Percentiles rank a stretch among this genome's conserved stretches.
Evolutionary conservation across 2,329 filamentous ascomycete genomes (phyloP).

Genomic region (Aspergillus uvarum): DNA sequence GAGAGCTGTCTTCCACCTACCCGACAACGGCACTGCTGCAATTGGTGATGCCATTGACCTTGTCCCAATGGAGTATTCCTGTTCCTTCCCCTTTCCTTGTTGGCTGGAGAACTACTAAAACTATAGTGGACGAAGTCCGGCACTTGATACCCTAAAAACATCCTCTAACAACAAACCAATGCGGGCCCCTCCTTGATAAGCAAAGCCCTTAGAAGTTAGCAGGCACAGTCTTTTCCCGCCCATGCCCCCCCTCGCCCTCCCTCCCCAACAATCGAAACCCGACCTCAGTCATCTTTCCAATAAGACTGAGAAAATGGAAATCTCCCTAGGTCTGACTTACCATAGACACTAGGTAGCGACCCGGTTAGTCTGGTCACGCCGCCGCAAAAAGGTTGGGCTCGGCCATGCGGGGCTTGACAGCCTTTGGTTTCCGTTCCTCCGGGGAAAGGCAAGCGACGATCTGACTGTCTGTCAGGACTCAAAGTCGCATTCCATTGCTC

Average conservation of each 20-base stretch:
- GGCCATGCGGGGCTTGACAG: constrained; percentile 35
- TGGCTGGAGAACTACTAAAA: not conserved
- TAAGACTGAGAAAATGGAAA: not conserved
- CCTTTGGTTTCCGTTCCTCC: constrained; percentile 36
- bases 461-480: not conserved
- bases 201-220: not conserved
- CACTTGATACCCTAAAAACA: not conserved
- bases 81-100: not conserved
- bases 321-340: not conserved
- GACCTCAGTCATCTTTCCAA: not conserved
- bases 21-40: not conserved
- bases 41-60: not conserved
- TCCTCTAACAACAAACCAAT: not conserved
- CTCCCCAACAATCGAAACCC: not conserved
- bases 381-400: constrained; percentile 21
- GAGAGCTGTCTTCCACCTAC: not conserved
- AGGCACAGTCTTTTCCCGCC: constrained; percentile 8
- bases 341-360: not conserved
- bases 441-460: constrained; percentile 24
- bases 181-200: not conserved
- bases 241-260: not conserved
- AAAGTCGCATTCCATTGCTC: not conserved
- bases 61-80: not conserved
- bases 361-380: constrained; percentile 15
- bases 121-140: not conserved